A percentile compares a stretch with the other conserved stretches of the same genome.
These are phyloP conservation scores for Penicillium hesseltinei DNA, from an alignment of 2,329 filamentous ascomycete genomes.

Conservation along the genomic window DNA sequence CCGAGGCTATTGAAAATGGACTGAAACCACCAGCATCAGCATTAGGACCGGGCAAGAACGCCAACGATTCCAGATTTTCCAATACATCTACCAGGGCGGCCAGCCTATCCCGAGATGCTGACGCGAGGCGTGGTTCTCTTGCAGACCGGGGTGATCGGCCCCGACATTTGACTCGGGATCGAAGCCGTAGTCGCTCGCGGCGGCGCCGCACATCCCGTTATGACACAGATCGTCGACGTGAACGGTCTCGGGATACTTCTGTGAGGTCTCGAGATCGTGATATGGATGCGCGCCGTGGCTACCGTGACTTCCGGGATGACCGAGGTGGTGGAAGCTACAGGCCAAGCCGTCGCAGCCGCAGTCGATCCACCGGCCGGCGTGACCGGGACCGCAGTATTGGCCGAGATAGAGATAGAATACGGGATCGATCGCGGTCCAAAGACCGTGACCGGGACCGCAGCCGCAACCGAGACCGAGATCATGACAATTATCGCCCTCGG, in stretches of 20 bases:
- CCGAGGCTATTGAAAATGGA: conserved; percentile 42
- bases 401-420: conserved; percentile 15
- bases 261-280: conserved; percentile 34
- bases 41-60: conserved; percentile 25
- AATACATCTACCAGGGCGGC: conserved; percentile 29
- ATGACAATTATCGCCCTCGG: conserved; percentile 27
- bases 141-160: conserved; percentile 26
- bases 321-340: conserved; percentile 34
- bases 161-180: conserved; percentile 26
- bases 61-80: conserved; percentile 29
- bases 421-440: conserved; percentile 18
- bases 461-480: conserved; percentile 23
- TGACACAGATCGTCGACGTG: conserved; percentile 31
- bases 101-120: conserved; percentile 30
- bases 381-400: conserved; percentile 26
- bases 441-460: conserved; percentile 26
- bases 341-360: conserved; percentile 35
- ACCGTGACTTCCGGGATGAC: conserved; percentile 32
- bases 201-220: conserved; percentile 29
- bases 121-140: conserved; percentile 30
- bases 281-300: conserved; percentile 32
- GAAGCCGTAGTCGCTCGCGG: conserved; percentile 33
- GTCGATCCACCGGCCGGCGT: conserved; percentile 31
- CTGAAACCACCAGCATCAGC: conserved; percentile 29
- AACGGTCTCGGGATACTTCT: conserved; percentile 30